phyloP scores from a whole-genome alignment of 2,329 filamentous ascomycete species.

The Knoxdaviesia proteae region DNA sequence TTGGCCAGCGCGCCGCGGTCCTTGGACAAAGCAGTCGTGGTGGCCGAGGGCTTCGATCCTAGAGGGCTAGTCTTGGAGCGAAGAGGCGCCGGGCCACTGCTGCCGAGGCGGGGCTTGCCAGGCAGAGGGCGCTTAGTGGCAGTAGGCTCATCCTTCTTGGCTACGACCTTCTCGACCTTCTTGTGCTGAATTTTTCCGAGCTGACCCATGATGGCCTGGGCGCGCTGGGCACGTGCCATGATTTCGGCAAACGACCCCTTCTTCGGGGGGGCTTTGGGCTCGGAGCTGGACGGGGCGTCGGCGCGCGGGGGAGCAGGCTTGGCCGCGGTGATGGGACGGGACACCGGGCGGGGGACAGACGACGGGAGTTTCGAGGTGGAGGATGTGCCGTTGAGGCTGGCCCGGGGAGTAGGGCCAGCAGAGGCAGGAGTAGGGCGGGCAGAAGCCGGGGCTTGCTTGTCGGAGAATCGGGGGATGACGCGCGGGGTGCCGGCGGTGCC shows the following conservation, averaged over 20 bases:
- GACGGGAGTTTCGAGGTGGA: too few relatives aligned
- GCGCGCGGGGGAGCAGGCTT: too few relatives aligned
- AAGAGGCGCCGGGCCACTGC: slow-evolving; percentile 5
- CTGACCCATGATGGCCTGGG: slow-evolving; percentile 36
- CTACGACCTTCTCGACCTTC: slow-evolving; percentile 39
- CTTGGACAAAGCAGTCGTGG: not conserved
- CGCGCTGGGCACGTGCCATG: slow-evolving; percentile 48
- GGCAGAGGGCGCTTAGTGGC: not conserved
- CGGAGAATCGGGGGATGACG: too few relatives aligned
- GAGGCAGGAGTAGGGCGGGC: too few relatives aligned
- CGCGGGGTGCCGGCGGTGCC: too few relatives aligned
- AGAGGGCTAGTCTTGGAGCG: slow-evolving; percentile 1
- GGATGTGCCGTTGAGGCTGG: too few relatives aligned
- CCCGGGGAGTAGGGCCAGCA: too few relatives aligned
- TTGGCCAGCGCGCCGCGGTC: not conserved
- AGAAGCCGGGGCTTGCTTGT: too few relatives aligned
- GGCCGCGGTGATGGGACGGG: too few relatives aligned
- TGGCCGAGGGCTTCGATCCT: not conserved
- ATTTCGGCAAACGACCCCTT: slow-evolving; percentile 58
- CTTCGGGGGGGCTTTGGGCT: slow-evolving; percentile 26
- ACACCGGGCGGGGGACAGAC: too few relatives aligned
- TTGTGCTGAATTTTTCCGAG: slow-evolving; percentile 59
- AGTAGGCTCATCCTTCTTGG: slow-evolving; percentile 21
- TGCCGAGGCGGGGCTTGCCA: slow-evolving; percentile 13
- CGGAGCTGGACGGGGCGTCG: too few relatives aligned